Base-by-base conservation (phyloP, 257 asterid species). In the Dorcoceras hygrometricum region DNA sequence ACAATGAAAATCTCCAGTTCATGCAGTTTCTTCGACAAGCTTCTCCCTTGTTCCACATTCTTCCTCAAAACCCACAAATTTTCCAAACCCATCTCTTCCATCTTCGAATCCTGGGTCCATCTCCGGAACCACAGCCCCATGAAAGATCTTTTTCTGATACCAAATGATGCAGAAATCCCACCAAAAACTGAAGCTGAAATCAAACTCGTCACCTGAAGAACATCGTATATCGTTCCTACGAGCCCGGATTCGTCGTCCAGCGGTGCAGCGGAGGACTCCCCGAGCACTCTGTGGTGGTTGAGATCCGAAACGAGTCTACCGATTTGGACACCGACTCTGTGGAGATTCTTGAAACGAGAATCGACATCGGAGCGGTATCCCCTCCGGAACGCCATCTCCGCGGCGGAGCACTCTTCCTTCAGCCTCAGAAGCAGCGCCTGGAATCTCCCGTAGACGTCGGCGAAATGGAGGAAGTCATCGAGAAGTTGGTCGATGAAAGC, bases 1-100 rank as follows among this genome's bases (percentile, higher is more conserved):
- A 64, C 59, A 10, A 91, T 65, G 36, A 91, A 78, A 74, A 79
- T 91, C 64, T 91, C 95, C 67, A 77, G 60, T 34, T 82, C 81
- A 5, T 73, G 79, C 93, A 88, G 76, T 71, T 71, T 85, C 78
- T 74, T 90, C 19, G 79, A 73, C 59, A 76, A 77, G 65, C 62
- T 65, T 54, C 77, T 83, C 76, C 77, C 73, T 34, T 82, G 95
- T 26, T 80, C 91, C 4, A 78, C 87, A 2, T 72, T 72, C 55
- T 74, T 87, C 71, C 75, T 91, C 56, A 34, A 34, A 34, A 2
- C 46, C 46, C 75, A 81, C 76, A 78, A 65, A 34, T 65, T 74
- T 54, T 67, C 85, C 72, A 74, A 58, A 43, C 80, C 50, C 0
- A 87, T 25, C 57, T 74, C 74, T 63, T 69, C 67, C 4, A 34